Base-by-base conservation (phyloP, 1,284 basidiomycete species). In the Tilletia walkeri region DNA sequence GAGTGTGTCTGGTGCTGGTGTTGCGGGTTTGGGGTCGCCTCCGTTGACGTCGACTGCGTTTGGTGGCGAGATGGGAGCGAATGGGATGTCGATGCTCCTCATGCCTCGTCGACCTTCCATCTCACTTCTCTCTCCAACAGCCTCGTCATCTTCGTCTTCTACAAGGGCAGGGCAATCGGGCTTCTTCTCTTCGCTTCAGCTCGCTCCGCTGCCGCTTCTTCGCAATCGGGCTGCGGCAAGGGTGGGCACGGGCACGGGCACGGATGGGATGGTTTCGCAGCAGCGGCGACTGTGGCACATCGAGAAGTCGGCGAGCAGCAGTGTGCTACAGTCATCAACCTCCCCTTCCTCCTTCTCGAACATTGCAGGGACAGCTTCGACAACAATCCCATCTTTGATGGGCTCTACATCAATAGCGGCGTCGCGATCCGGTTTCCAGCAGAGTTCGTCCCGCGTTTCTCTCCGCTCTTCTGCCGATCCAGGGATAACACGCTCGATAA, bases 361-460 rank as follows among this genome's bases (percentile, higher is more conserved):
- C 24, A 48, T 6, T 47, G 49, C 24, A 2, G 24, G 24, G 1
- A 30, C 24, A 30, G 24, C 24, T 45, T 45, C 41, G 41, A 45
- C 14, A 9, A 3, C 41, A 9, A 7, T 45, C 9, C 41, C 41
- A 9, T 3, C 41, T 45, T 3, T 14, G 41, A 14, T 14, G 7
- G 9, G 7, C 1, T 14, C 54, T 14, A 30, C 14, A 9, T 14
- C 14, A 5, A 14, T 1, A 6, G 18, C 45, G 49, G 24, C 12
- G 24, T 20, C 45, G 7, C 65, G 49, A 34, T 48, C 65, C 3
- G 20, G 49, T 4, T 48, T 48, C 3, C 65, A 47, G 20, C 45
- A 66, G 45, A 50, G 65, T 38, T 66, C 49, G 14, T 66, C 65
- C 30, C 49, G 45, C 30, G 45, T 6, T 7, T 66, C 65, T 5